Conservation (phyloP, 768 basidiomycete species). For the Floccularia luteovirens region DNA sequence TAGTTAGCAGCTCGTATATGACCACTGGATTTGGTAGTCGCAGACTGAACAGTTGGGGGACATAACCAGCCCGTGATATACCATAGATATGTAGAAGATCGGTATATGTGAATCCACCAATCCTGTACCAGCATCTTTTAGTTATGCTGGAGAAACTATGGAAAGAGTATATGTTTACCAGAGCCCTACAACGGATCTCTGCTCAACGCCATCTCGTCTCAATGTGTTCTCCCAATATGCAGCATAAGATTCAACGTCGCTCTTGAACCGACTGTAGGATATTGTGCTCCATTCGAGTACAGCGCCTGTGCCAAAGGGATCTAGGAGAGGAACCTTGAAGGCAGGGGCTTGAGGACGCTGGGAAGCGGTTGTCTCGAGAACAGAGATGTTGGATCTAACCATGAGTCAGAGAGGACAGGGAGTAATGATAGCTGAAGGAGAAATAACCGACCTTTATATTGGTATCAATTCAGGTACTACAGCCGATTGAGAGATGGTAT, state of each 20-base stretch:
- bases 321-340: constrained; percentile 52
- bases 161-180: constrained; percentile 42
- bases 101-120: constrained; percentile 62
- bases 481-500: constrained; percentile 13
- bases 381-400: constrained; percentile 51
- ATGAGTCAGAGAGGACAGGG: constrained; percentile 33
- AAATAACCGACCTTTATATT: constrained; percentile 13
- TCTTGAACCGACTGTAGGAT: constrained; percentile 55
- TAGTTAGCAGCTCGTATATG: constrained; percentile 61
- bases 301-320: constrained; percentile 30
- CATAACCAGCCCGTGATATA: constrained; percentile 66
- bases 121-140: too few relatives aligned
- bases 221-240: constrained; percentile 55
- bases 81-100: constrained; percentile 72
- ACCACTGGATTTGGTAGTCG: constrained; percentile 66
- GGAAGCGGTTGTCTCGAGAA: constrained; percentile 50
- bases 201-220: constrained; percentile 32
- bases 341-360: constrained; percentile 41
- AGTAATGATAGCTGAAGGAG: constrained; percentile 5
- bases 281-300: constrained; percentile 51
- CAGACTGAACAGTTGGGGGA: constrained; percentile 73
- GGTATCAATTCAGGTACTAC: constrained; percentile 12
- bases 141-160: too few relatives aligned
- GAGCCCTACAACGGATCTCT: constrained; percentile 58
- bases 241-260: constrained; percentile 60